phyloP scores from a whole-genome alignment of 352 stramenopile genomes.

The Pythium phragmiticola region DNA sequence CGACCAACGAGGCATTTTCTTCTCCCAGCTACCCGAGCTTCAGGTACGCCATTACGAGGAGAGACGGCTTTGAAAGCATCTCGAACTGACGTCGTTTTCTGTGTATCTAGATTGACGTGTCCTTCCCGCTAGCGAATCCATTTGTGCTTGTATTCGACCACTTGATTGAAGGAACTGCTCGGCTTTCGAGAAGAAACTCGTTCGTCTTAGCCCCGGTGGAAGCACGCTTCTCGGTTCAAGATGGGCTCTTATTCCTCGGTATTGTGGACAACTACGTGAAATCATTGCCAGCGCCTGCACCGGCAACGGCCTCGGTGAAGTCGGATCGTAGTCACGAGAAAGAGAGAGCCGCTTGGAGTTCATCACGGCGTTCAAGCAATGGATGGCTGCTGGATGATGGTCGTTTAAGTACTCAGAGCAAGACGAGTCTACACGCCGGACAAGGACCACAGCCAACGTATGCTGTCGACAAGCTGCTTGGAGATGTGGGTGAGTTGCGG shows the following conservation, averaged over 20 bases:
- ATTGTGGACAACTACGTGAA: constrained; percentile 87
- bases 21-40: constrained; percentile 81
- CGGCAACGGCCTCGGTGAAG: constrained; percentile 2
- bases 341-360: constrained; percentile 8
- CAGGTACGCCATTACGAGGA: constrained; percentile 42
- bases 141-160: constrained; percentile 85
- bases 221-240: constrained; percentile 85
- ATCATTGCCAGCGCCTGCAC: constrained; percentile 21
- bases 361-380: background rate
- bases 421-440: constrained; percentile 9
- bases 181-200: constrained; percentile 63
- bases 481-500: constrained; percentile 79
- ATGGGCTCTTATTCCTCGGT: constrained; percentile 77
- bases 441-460: constrained; percentile 26
- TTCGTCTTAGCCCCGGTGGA: constrained; percentile 82
- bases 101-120: constrained; percentile 69
- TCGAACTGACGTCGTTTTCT: background rate
- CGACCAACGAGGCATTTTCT: constrained; percentile 80
- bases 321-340: constrained; percentile 12
- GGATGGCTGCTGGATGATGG: constrained; percentile 15
- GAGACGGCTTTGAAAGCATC: background rate
- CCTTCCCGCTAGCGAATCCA: constrained; percentile 78
- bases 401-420: constrained; percentile 18
- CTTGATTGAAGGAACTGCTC: constrained; percentile 59
- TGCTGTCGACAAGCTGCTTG: constrained; percentile 76